Evolutionary conservation across 2,329 filamentous ascomycete species (phyloP), one percentile per base, ranked within the genome.

Genomic region (Cercospora beticola): DNA sequence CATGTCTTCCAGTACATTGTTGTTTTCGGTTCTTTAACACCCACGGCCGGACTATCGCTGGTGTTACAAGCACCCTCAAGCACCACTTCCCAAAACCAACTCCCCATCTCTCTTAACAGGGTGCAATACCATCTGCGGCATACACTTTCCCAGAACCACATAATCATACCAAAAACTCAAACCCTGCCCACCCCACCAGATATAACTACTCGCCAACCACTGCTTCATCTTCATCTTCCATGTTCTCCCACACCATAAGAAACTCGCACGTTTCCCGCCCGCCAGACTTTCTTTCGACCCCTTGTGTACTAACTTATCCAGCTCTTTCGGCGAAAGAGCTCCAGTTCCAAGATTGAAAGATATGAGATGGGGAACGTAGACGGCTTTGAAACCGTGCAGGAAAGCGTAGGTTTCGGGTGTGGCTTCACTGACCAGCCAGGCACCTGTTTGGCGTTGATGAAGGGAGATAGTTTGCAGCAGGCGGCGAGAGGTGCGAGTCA

Each of bases 401-500:
- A 93, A 84, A 0, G 90, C 88, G 63, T 88, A 90, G 89, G 93
- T 92, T 77, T 93, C 91, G 0, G 90, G 91, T 62, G 91, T 91
- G 77, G 92, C 90, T 40, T 87, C 85, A 74, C 93, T 90, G 90
- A 93, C 93, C 69, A 89, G 84, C 66, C 66, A 68, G 66, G 54
- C 46, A n/a, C 66, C 66, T 21, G 31, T 31, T 14, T 30, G 31
- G 21, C 62, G 23, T 36, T 68, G 66, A 26, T 68, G 62, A 26
- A 40, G 18, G 18, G 62, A 68, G 12, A 68, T 68, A 5, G 56
- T 28, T 71, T 91, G 86, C 31, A 93, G 82, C 1, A 93, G 83
- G 30, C 85, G 85, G 77, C 89, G 90, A 10, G 90, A 92, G 4
- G 91, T 82, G 64, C 91, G 87, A 1, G 89, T 89, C 72, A 92